A percentile compares a stretch with the other conserved stretches of the same genome.
phyloP scores from a whole-genome alignment of 2,329 filamentous ascomycete species.

The Pyrenochaeta sp. region DNA sequence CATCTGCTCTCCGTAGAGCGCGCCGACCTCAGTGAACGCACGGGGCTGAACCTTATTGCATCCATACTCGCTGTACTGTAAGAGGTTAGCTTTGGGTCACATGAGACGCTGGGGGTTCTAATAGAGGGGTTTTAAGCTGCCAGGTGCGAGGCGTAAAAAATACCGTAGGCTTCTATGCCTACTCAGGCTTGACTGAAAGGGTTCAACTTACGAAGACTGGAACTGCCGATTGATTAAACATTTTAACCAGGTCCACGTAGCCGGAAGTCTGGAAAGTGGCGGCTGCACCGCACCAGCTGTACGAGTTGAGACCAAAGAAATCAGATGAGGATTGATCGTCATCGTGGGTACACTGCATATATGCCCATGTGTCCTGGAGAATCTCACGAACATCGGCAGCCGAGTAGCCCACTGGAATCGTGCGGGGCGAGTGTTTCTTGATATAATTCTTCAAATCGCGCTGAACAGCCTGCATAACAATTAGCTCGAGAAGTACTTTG shows the following conservation, averaged over 20 bases:
- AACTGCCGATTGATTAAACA: conserved; percentile 72
- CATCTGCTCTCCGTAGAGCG: conserved; percentile 78
- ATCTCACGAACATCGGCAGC: conserved; percentile 78
- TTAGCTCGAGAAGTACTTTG: neutral
- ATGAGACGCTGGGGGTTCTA: neutral
- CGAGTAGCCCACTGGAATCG: conserved; percentile 73
- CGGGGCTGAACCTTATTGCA: conserved; percentile 74
- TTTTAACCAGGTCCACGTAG: conserved; percentile 69
- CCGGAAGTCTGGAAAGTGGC: conserved; percentile 68
- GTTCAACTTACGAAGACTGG: conserved; percentile 68
- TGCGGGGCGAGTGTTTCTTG: conserved; percentile 62
- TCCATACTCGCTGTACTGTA: conserved; percentile 76
- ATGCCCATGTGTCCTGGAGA: conserved; percentile 78
- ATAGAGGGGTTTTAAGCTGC: neutral
- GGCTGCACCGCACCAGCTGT: conserved; percentile 76
- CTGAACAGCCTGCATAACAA: conserved; percentile 60
- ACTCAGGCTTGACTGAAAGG: neutral
- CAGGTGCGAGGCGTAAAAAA: neutral
- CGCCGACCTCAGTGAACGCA: conserved; percentile 76
- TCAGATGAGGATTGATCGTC: conserved; percentile 72
- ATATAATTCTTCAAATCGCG: conserved; percentile 76
- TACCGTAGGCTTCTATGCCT: too few species aligned
- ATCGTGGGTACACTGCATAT: conserved; percentile 70
- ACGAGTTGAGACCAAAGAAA: conserved; percentile 80
- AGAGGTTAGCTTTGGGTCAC: neutral